A percentile compares a stretch with the other conserved stretches of the same genome.
Conservation (phyloP, 2,329 filamentous ascomycete genomes). For the Penicillium thymicola region DNA sequence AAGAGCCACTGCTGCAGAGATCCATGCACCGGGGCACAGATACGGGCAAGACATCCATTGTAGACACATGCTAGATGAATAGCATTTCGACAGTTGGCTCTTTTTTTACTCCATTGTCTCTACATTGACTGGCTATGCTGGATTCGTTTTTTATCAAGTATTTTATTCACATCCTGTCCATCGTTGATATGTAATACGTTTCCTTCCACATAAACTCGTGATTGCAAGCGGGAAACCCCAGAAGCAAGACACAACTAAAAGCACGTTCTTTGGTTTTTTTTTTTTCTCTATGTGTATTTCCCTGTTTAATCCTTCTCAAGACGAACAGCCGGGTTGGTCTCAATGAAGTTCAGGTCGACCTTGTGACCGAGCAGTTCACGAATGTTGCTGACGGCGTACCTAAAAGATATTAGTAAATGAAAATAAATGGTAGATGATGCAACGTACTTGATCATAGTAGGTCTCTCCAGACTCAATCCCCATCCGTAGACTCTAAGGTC, state of each 20-base stretch:
- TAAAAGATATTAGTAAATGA: conserved; percentile 23
- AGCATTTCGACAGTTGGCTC: background rate
- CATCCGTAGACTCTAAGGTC: conserved; percentile 93
- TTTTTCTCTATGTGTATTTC: background rate
- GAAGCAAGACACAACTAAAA: conserved; percentile 19
- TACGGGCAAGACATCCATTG: conserved; percentile 58
- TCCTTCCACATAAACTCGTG: conserved; percentile 24
- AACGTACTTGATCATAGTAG: conserved; percentile 93
- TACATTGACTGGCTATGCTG: background rate
- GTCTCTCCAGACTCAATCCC: conserved; percentile 85
- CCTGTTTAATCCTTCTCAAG: conserved; percentile 71
- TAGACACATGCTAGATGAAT: conserved; percentile 3
- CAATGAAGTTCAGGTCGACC: conserved; percentile 89
- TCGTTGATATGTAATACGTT: conserved; percentile 23
- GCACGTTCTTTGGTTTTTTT: conserved; percentile 10
- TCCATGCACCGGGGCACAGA: conserved; percentile 62
- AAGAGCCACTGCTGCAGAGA: conserved; percentile 63
- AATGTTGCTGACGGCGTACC: conserved; percentile 78
- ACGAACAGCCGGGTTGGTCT: conserved; percentile 84
- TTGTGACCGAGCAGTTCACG: conserved; percentile 91
- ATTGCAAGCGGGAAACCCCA: conserved; percentile 10
- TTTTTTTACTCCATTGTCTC: background rate
- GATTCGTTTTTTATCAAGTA: background rate
- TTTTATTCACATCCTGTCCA: conserved; percentile 21
- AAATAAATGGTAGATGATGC: conserved; percentile 11